Base-by-base conservation (phyloP, 2,329 filamentous ascomycete genomes). In the Penicillium crustosum region DNA sequence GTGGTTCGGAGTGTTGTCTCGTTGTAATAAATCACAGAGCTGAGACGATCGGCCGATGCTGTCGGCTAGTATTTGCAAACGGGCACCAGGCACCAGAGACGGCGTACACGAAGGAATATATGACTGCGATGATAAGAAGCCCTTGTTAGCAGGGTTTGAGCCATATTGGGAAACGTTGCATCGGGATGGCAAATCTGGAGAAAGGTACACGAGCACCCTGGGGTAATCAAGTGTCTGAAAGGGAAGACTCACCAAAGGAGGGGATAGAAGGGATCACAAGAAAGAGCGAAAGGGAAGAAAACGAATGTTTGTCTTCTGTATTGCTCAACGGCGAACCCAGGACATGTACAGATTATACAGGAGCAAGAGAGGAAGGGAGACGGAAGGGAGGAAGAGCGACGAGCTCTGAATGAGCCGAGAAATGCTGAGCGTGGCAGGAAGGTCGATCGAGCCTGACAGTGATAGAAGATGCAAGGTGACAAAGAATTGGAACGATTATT, bases 391-490 rank as follows among this genome's bases (percentile, higher is more conserved):
- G 61, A 49, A 60, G 50, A 61, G 55, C 58, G 19, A 52, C 39
- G 9, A 53, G 54, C 60, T 59, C 62, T 57, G 60, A 49, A 53
- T 53, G 61, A 63, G 55, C 58, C 55, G 57, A 67, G 62, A 70
- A 71, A 68, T 66, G 66, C 65, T 62, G 53, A 59, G 49, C 43
- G 48, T 59, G 63, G 62, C 60, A 63, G 53, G 50, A 57, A 41
- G 60, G 59, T 53, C 60, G 61, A 62, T 58, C 52, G 55, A 54
- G 61, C 53, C 39, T 52, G 53, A 52, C 53, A 61, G 59, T 52
- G 58, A 57, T 45, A 56, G 55, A 44, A 59, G 66, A 71, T 65
- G 71, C 71, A 74, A 74, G 71, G 73, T 65, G 66, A 72, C 62
- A 65, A 66, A 63, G 63, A 69, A 70, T 70, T 66, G 64, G 61